Base-by-base conservation (phyloP, 176 grass and related monocot genomes). In the Hordeum marinum region DNA sequence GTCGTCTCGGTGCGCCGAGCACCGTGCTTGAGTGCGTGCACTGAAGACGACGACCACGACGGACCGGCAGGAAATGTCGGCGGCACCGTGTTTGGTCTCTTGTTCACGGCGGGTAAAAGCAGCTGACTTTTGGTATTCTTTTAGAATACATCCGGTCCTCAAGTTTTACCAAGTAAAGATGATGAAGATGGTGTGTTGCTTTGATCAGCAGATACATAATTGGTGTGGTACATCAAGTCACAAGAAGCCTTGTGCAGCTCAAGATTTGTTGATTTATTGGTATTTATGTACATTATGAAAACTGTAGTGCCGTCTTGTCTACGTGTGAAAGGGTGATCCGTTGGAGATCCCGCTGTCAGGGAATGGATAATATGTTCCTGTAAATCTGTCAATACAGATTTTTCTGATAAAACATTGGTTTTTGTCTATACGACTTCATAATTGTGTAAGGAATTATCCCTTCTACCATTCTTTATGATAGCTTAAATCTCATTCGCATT, bases 21-120 rank as follows among this genome's bases (percentile, higher is more conserved):
- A 70, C 31, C 2, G 72, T 69, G 18, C 39, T 87, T 4, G 76
- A 87, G 68, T 91, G 89, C 32, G 89, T 81, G 63, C 81, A 91
- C 85, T 87, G 59, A 86, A n/a, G 24, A 40, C 45, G 64, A 69
- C 26, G 11, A 60, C 15, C 9, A 25, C 27, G 72, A 46, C 40
- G 12, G 21, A 26, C 48, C 20, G 54, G 54, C 3, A 14, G 34
- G 68, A 83, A n/a, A 75, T 83, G 81, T 75, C 39, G 69, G 81
- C 81, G 81, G 15, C 63, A 40, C 20, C 2, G 23, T 4, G 29
- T 54, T 81, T 4, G 12, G 27, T 61, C 27, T 15, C 2, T 63
- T 37, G 58, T 63, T 77, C 82, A 52, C 21, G 46, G 34, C 11
- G 66, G 25, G 8, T 57, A 3, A 11, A 59, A 23, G 73, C 64